Base-by-base conservation (phyloP, 768 basidiomycete genomes). In the Hirschioporus abietinus region DNA sequence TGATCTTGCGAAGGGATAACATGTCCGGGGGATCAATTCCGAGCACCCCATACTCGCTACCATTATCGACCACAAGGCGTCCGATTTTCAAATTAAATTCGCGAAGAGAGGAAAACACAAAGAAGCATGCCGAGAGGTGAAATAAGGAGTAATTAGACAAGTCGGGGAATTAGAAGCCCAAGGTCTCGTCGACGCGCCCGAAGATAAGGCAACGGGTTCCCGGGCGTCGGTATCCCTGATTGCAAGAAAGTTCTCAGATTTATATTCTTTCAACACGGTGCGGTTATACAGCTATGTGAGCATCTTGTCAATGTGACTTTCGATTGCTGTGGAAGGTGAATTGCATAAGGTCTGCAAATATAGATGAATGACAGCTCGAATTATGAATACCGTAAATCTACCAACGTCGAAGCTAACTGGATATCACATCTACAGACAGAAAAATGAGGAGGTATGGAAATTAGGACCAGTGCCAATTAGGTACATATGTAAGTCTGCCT, bases 61-160 rank as follows among this genome's bases (percentile, higher is more conserved):
- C 42, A 52, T 20, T 20, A 52, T 52, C 12, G 20, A 15, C 42
- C 42, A 52, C 42, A 52, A 5, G 42, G 42, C 20, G 12, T 10
- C 42, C 42, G 15, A 52, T 52, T 20, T 52, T 12, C 42, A 52
- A 52, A 52, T 52, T 52, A 52, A 52, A 52, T 5, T 52, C 20
- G 3, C 42, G 42, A 52, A 52, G 42, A 52, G 42, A 52, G 20
- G 15, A 52, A 15, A 52, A 52, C 15, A 52, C 42, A 20, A 52
- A 52, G 42, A 52, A 52, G 42, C 15, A 15, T 52, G 42, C 42
- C 42, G 42, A 52, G 42, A 52, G 42, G 4, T 52, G 42, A 52
- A 52, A 52, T 52, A 52, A 52, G 42, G 12, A 52, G 42, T 52
- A 52, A 52, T 52, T 52, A 52, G 42, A 52, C 42, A 52, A 52